These are phyloP conservation scores for Suillus americanus DNA, from an alignment of 768 basidiomycete species.

Conservation along the genomic window DNA sequence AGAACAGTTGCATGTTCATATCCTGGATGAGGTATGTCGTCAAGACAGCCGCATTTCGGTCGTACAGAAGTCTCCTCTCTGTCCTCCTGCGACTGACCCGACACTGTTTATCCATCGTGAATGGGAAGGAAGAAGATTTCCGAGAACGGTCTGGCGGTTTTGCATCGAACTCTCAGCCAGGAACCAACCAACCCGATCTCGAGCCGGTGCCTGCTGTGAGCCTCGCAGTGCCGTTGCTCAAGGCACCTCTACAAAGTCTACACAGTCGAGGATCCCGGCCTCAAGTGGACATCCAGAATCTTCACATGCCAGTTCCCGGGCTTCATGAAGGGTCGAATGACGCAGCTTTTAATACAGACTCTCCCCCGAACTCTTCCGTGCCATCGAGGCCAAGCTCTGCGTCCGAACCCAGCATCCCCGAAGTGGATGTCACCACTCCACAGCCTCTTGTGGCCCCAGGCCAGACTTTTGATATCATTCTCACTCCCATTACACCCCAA, in stretches of 20 bases:
- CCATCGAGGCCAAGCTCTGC: not conserved
- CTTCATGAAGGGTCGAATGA: not conserved
- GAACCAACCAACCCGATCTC: not conserved
- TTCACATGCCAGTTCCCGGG: not conserved
- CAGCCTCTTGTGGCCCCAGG: not conserved
- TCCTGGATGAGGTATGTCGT: not conserved
- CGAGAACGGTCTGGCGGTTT: not conserved
- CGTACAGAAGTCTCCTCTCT: not conserved
- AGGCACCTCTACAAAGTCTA: not conserved
- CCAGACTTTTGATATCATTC: not conserved
- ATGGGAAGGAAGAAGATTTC: not conserved
- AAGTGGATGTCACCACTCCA: not conserved
- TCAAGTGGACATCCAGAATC: not conserved
- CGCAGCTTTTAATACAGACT: not conserved
- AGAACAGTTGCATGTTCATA: not conserved
- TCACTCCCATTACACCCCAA: not conserved
- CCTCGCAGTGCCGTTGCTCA: not conserved
- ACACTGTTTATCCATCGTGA: not conserved
- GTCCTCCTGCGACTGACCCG: not conserved
- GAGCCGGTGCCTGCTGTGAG: not conserved
- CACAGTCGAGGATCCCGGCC: not conserved
- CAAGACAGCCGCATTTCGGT: not conserved
- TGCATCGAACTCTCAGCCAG: not conserved
- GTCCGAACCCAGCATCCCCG: not conserved
- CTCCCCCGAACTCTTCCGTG: not conserved